Evolutionary conservation across 441 rosid species (phyloP).

Genomic region (Melastoma candidum): DNA sequence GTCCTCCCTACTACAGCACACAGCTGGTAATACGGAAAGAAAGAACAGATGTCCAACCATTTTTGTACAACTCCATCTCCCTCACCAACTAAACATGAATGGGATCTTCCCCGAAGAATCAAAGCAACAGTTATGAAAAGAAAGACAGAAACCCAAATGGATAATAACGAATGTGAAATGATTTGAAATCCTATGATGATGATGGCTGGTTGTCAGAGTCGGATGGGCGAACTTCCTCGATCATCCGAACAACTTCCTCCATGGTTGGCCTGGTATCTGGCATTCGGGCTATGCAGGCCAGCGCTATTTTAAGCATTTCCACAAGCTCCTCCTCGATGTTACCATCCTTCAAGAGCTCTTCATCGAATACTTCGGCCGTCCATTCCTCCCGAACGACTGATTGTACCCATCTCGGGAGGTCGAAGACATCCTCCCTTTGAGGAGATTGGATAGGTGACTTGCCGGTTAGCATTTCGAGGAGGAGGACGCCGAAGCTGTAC

Average conservation of each 20-base stretch:
- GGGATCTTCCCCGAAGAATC: no score
- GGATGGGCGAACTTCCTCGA: constrained; percentile 42
- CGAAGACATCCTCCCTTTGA: constrained; percentile 51
- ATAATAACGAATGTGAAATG: no score
- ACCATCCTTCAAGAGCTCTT: constrained; percentile 46
- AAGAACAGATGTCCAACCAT: no score
- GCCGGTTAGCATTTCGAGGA: constrained; percentile 63
- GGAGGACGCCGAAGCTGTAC: constrained; percentile 61
- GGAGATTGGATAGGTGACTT: constrained; percentile 50
- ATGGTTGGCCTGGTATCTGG: constrained; percentile 54
- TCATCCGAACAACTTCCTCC: constrained; percentile 58
- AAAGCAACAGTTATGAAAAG: no score
- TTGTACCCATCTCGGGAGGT: constrained; percentile 74
- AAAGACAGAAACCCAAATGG: no score
- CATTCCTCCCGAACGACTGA: constrained; percentile 75
- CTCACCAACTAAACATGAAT: no score
- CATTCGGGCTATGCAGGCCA: constrained; percentile 52
- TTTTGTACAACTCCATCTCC: no score
- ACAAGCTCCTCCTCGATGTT: constrained; percentile 68
- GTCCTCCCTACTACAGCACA: no score
- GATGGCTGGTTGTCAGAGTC: constrained; percentile 38
- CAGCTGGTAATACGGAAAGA: no score
- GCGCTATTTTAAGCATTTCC: constrained; percentile 66
- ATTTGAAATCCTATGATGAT: constrained; percentile 6
- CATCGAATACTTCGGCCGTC: constrained; percentile 75